Evolutionary conservation across 768 basidiomycete species (phyloP).

Genomic region (Hemileccinum impolitum): DNA sequence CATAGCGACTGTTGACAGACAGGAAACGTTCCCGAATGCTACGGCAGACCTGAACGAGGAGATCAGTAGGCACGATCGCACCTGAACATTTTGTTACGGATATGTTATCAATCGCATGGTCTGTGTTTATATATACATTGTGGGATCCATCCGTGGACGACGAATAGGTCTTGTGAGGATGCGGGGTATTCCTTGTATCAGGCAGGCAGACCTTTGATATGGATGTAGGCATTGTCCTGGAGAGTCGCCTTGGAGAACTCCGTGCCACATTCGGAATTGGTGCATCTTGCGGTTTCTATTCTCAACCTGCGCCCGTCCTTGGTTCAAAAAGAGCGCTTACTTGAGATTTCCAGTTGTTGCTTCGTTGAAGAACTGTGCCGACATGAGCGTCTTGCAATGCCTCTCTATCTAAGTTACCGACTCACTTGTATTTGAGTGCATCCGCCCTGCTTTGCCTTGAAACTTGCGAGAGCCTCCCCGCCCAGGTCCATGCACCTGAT

Average conservation of each 20-base stretch:
- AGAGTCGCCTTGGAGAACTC: slow-evolving; percentile 41
- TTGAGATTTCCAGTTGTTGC: slow-evolving; percentile 33
- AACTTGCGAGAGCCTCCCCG: slow-evolving; percentile 37
- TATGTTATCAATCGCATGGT: slow-evolving; percentile 19
- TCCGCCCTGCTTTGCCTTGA: slow-evolving; percentile 39
- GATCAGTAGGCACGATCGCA: slow-evolving; percentile 36
- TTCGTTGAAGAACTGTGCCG: slow-evolving; percentile 39
- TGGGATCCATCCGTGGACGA: slow-evolving; percentile 19
- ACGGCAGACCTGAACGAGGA: slow-evolving; percentile 70
- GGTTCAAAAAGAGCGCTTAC: slow-evolving; percentile 25
- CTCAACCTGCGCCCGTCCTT: slow-evolving; percentile 9
- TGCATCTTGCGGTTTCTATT: slow-evolving; percentile 24
- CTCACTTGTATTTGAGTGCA: slow-evolving; percentile 42
- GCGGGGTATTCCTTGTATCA: slow-evolving; percentile 12
- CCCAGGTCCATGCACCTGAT: slow-evolving; percentile 44
- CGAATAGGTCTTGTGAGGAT: slow-evolving; percentile 10
- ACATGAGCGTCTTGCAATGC: background rate
- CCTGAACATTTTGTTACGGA: slow-evolving; percentile 17
- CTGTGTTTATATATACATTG: slow-evolving; percentile 30
- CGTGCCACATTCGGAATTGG: slow-evolving; percentile 39
- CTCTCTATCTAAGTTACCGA: background rate
- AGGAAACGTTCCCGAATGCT: slow-evolving; percentile 57
- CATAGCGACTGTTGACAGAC: slow-evolving; percentile 55
- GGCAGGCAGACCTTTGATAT: slow-evolving; percentile 37
- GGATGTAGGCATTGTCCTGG: slow-evolving; percentile 39